Conservation (phyloP, 371 early-diverging fungal genomes). For the Mortierella polycephala region DNA sequence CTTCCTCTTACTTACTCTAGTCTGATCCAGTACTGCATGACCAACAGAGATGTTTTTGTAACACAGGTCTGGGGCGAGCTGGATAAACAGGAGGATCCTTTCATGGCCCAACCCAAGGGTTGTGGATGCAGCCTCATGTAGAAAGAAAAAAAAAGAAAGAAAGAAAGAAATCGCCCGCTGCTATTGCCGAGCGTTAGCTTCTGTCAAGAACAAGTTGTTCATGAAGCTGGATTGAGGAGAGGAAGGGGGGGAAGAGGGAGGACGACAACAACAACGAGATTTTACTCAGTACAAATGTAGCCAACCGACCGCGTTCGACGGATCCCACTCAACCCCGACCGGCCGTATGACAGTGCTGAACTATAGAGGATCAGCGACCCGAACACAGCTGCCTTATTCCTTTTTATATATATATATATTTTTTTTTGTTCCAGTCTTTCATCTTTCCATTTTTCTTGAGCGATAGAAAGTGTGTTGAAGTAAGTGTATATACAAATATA, state of each 20-base stretch:
- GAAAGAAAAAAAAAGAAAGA: neutral
- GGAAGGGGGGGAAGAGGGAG: too few relatives aligned
- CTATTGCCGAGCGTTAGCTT: too few relatives aligned
- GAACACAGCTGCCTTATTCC: neutral
- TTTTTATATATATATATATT: neutral
- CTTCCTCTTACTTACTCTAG: slow-evolving; percentile 35
- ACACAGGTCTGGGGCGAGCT: slow-evolving; percentile 88
- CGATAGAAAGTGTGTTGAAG: neutral
- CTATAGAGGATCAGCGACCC: too few relatives aligned
- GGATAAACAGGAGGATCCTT: slow-evolving; percentile 82
- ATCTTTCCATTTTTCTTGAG: neutral
- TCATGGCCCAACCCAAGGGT: slow-evolving; percentile 58
- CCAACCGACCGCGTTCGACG: too few relatives aligned
- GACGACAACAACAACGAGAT: neutral
- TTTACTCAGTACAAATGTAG: too few relatives aligned
- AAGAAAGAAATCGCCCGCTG: neutral
- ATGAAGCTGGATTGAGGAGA: too few relatives aligned
- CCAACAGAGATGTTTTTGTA: slow-evolving; percentile 74
- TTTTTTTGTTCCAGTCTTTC: neutral
- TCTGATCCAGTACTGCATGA: slow-evolving; percentile 64
- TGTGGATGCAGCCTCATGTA: slow-evolving; percentile 49
- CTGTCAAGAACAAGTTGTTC: too few relatives aligned
- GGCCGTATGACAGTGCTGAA: neutral
- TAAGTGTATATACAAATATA: neutral
- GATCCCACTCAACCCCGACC: too few relatives aligned